Conservation (phyloP, 371 early-diverging fungal genomes). For the Sporodiniella umbellata region DNA sequence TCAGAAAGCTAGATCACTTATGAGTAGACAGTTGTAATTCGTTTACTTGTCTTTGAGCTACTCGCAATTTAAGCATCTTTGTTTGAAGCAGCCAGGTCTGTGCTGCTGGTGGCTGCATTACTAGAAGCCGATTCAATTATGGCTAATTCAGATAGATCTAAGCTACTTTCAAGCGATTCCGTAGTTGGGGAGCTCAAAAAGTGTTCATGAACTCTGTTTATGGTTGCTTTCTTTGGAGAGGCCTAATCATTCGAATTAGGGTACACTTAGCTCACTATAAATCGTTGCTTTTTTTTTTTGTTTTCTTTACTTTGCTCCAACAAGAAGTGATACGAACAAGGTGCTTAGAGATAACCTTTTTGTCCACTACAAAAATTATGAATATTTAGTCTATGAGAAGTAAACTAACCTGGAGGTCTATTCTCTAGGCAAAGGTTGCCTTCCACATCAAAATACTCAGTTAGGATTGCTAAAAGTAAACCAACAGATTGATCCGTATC, state of each 20-base stretch:
- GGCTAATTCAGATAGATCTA: too few relatives aligned
- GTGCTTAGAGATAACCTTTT: constrained; percentile 61
- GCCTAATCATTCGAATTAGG: constrained; percentile 16
- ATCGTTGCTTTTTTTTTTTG: not conserved
- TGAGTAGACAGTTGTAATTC: too few relatives aligned
- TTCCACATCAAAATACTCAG: constrained; percentile 50
- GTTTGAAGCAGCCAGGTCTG: too few relatives aligned
- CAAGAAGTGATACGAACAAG: constrained; percentile 66
- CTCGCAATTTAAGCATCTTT: too few relatives aligned
- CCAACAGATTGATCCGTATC: constrained; percentile 76
- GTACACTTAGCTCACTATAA: not conserved
- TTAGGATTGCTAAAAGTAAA: constrained; percentile 65
- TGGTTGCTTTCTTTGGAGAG: constrained; percentile 56
- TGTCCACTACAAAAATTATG: constrained; percentile 39
- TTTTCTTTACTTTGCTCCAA: constrained; percentile 50
- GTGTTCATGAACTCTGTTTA: constrained; percentile 63
- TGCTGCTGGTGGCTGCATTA: too few relatives aligned
- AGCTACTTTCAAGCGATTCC: too few relatives aligned
- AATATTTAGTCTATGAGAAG: not conserved
- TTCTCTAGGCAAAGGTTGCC: constrained; percentile 15
- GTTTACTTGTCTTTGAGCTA: too few relatives aligned
- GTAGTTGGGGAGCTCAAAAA: constrained; percentile 47
- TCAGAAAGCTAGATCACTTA: too few relatives aligned
- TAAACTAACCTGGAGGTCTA: constrained; percentile 14
- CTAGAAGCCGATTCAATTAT: too few relatives aligned